These are phyloP conservation scores for Boletus sp. DNA, from an alignment of 768 basidiomycete species.

Conservation along the genomic window DNA sequence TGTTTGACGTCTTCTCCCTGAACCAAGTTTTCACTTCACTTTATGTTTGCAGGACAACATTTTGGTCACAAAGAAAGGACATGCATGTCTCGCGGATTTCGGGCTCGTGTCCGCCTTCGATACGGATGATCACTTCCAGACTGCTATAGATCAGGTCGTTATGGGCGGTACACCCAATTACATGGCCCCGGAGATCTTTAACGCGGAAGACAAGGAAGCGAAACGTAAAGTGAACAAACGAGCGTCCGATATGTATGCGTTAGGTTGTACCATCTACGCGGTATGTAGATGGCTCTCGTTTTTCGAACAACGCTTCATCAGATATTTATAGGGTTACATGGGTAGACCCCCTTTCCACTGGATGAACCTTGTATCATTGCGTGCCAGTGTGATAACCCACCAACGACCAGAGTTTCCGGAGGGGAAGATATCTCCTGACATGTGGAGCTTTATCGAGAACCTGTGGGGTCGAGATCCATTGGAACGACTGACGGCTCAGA, in stretches of 20 bases:
- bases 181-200: constrained; percentile 28
- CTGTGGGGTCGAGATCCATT: constrained; percentile 23
- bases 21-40: not conserved
- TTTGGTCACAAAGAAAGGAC: constrained; percentile 39
- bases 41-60: constrained; percentile 42
- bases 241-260: constrained; percentile 40
- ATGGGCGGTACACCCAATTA: constrained; percentile 20
- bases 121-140: constrained; percentile 9
- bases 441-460: constrained; percentile 32
- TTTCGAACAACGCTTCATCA: not conserved
- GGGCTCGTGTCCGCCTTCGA: constrained; percentile 35
- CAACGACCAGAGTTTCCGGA: constrained; percentile 15
- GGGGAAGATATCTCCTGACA: constrained; percentile 16
- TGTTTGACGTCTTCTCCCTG: constrained; percentile 1
- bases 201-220: not conserved
- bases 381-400: not conserved
- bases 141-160: constrained; percentile 3
- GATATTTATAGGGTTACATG: constrained; percentile 15
- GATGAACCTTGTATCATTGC: not conserved
- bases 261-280: constrained; percentile 41
- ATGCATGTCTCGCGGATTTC: constrained; percentile 52
- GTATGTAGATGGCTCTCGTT: constrained; percentile 17
- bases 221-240: constrained; percentile 25
- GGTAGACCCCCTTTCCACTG: constrained; percentile 9
- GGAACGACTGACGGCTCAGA: constrained; percentile 24